phyloP scores from a whole-genome alignment of 805 yeast species.

The Candida sakaeoensis region DNA sequence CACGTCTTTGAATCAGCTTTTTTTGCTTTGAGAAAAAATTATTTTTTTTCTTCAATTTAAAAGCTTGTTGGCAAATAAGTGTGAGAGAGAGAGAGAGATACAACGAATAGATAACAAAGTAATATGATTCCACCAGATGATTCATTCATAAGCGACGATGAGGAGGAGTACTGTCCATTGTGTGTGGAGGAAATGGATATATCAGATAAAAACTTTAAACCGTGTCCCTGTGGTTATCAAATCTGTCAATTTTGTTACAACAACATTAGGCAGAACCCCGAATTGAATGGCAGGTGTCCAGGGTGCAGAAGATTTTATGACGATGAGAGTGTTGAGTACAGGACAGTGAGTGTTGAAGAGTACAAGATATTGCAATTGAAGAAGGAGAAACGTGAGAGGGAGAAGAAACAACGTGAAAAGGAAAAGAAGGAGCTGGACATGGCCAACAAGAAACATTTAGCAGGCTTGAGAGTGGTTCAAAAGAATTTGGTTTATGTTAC shows the following conservation, averaged over 20 bases:
- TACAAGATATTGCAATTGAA: constrained; percentile 76
- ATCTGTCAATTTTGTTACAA: constrained; percentile 98
- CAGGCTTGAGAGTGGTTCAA: constrained; percentile 98
- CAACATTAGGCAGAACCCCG: constrained; percentile 92
- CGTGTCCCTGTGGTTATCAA: constrained; percentile 99
- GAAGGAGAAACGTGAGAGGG: constrained; percentile 76
- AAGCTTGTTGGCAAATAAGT: constrained; percentile 5
- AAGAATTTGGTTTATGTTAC: constrained; percentile 95
- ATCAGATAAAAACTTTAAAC: constrained; percentile 92
- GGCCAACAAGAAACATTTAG: constrained; percentile 79
- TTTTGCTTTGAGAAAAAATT: background rate
- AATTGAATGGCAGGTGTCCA: constrained; percentile 93
- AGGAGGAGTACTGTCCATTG: constrained; percentile 83
- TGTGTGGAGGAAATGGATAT: constrained; percentile 98
- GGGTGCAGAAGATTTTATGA: constrained; percentile 94
- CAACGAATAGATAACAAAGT: too few relatives aligned
- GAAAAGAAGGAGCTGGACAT: constrained; percentile 89
- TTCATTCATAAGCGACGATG: constrained; percentile 70
- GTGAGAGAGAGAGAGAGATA: too few relatives aligned
- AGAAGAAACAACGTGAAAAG: constrained; percentile 80
- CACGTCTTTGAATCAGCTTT: constrained; percentile 3
- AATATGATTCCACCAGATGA: constrained; percentile 40
- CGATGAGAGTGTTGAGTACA: constrained; percentile 89
- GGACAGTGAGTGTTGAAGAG: constrained; percentile 80
- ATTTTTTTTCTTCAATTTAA: constrained; percentile 5